Evolutionary conservation across 2,329 filamentous ascomycete genomes (phyloP).

Genomic region (Colletotrichum sidae): DNA sequence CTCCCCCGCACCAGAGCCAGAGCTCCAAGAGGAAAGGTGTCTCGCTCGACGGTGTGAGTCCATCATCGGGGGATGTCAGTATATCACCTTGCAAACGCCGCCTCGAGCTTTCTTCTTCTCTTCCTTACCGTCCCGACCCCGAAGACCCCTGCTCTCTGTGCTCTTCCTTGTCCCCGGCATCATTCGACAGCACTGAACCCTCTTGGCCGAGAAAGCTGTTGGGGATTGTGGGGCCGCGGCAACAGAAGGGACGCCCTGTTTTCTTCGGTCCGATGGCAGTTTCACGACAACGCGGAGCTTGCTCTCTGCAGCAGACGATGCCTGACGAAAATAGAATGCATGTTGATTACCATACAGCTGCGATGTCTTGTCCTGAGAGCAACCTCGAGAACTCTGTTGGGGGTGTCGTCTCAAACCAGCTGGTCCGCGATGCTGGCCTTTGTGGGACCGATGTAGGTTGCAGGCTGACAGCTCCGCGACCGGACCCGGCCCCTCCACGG

Average conservation of each 20-base stretch:
- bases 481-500: too few species aligned
- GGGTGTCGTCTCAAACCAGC: constrained; percentile 2
- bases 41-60: constrained; percentile 1
- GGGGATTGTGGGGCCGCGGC: constrained; percentile 4
- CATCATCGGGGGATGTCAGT: constrained; percentile 32
- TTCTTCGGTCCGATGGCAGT: constrained; percentile 37
- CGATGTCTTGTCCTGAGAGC: not conserved
- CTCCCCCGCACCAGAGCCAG: constrained; percentile 26
- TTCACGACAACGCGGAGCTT: constrained; percentile 38
- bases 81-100: constrained; percentile 31
- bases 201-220: constrained; percentile 35
- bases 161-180: constrained; percentile 35
- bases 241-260: not conserved
- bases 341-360: constrained; percentile 9
- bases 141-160: constrained; percentile 8
- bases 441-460: too few species aligned
- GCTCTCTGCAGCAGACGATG: not conserved
- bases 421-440: too few species aligned
- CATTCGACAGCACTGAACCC: constrained; percentile 36
- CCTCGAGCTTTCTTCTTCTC: not conserved
- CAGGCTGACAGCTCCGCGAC: too few species aligned
- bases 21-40: not conserved
- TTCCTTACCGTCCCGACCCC: constrained; percentile 3
- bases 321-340: too few species aligned
- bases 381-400: not conserved